A percentile compares a stretch with the other conserved stretches of the same genome.
phyloP scores from a whole-genome alignment of 345 rosid genomes.

The Gossypium arboreum region DNA sequence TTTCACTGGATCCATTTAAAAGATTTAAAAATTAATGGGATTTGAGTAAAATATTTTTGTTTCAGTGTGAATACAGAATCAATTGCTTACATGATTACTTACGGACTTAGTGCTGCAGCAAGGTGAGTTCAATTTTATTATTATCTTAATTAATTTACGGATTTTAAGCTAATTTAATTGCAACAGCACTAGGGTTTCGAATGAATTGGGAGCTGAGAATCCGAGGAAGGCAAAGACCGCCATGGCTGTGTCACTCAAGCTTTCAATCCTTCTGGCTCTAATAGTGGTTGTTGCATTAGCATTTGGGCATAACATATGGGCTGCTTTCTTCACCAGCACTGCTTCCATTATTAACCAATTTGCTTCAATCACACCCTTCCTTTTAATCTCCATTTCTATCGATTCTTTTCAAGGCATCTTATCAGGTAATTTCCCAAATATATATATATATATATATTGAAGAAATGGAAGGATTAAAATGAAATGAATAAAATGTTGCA shows the following conservation, averaged over 20 bases:
- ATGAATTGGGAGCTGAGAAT: slow-evolving; percentile 68
- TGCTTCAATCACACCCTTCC: slow-evolving; percentile 53
- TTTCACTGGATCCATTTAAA: too few relatives aligned
- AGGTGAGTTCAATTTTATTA: slow-evolving; percentile 42
- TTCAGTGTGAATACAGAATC: slow-evolving; percentile 61
- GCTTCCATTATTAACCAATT: slow-evolving; percentile 34
- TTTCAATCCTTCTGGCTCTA: slow-evolving; percentile 51
- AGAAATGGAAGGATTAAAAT: too few relatives aligned
- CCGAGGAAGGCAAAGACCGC: slow-evolving; percentile 47
- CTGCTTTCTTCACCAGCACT: slow-evolving; percentile 50
- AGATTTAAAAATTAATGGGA: too few relatives aligned
- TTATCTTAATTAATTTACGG: background rate
- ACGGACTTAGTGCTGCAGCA: slow-evolving; percentile 79
- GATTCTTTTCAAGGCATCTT: slow-evolving; percentile 70
- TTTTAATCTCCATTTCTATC: slow-evolving; percentile 49
- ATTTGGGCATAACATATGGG: slow-evolving; percentile 60
- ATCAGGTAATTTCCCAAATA: slow-evolving; percentile 38
- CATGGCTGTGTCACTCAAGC: slow-evolving; percentile 42
- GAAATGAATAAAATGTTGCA: slow-evolving; percentile 2
- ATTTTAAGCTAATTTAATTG: background rate
- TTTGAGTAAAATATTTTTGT: background rate
- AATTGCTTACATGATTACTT: slow-evolving; percentile 58
- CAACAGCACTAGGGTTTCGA: slow-evolving; percentile 74
- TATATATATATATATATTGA: too few relatives aligned
- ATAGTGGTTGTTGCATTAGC: slow-evolving; percentile 37